These are phyloP conservation scores for Schizonepeta tenuifolia DNA, from an alignment of 257 asterid genomes.

Conservation along the genomic window DNA sequence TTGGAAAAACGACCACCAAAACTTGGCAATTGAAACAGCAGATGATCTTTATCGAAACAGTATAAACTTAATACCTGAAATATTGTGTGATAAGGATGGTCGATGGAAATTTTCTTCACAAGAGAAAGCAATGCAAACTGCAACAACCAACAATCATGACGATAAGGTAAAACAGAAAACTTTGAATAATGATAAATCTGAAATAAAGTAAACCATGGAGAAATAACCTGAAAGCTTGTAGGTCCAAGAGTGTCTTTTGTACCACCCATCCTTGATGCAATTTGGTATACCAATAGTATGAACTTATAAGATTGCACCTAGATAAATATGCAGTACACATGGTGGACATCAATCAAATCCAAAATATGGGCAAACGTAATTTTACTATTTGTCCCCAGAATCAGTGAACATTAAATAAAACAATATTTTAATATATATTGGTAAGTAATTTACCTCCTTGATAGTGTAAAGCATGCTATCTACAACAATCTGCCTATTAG, in stretches of 20 bases:
- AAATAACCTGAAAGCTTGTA: slow-evolving; percentile 78
- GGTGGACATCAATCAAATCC: slow-evolving; percentile 27
- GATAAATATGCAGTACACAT: slow-evolving; percentile 24
- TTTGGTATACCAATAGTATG: slow-evolving; percentile 88
- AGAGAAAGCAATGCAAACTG: slow-evolving; percentile 94
- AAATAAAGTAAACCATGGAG: slow-evolving; percentile 27
- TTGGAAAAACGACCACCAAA: not conserved
- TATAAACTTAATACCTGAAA: slow-evolving; percentile 68
- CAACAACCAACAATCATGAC: slow-evolving; percentile 32
- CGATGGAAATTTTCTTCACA: slow-evolving; percentile 88
- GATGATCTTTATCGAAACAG: slow-evolving; percentile 24
- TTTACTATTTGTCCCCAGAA: slow-evolving; percentile 8
- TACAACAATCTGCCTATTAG: slow-evolving; percentile 66
- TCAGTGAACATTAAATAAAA: slow-evolving; percentile 21
- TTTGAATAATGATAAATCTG: not conserved
- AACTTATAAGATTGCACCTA: slow-evolving; percentile 96
- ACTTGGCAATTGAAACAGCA: slow-evolving; percentile 22
- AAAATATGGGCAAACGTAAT: slow-evolving; percentile 16
- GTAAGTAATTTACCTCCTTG: slow-evolving; percentile 64
- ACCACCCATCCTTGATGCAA: slow-evolving; percentile 95
- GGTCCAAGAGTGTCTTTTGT: slow-evolving; percentile 71
- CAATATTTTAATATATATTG: slow-evolving; percentile 12
- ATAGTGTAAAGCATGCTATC: slow-evolving; percentile 76
- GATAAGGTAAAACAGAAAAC: not conserved
- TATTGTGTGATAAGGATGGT: slow-evolving; percentile 95